A percentile compares a stretch with the other conserved stretches of the same genome.
Evolutionary conservation across 176 grass and related monocot species (phyloP).

Genomic region (bread wheat (Triticum aestivum)): DNA sequence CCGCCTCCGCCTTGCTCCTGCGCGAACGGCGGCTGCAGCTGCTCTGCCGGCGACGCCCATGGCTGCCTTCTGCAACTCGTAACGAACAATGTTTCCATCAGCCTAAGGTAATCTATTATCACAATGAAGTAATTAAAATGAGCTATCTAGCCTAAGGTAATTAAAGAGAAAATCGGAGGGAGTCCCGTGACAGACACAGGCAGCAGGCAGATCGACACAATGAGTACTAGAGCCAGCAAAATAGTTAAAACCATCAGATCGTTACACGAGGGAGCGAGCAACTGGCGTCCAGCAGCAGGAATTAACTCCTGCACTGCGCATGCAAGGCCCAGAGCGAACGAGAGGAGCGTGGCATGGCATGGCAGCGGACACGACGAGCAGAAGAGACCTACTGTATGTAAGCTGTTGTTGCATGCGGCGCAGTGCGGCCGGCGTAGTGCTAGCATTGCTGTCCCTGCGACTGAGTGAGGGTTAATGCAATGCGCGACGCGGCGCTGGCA

Average conservation of each 20-base stretch:
- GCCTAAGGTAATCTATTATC: neutral
- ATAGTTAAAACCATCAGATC: conserved; percentile 50
- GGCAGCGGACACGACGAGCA: neutral
- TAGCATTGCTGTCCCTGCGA: neutral
- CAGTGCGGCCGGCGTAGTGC: conserved; percentile 14
- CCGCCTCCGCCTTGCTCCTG: neutral
- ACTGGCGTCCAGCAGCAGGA: conserved; percentile 5
- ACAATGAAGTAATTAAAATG: neutral
- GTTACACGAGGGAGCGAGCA: conserved; percentile 8
- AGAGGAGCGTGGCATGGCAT: neutral
- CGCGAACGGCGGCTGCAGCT: conserved; percentile 8
- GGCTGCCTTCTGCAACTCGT: conserved; percentile 23
- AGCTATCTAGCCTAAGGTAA: neutral
- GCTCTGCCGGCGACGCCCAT: neutral
- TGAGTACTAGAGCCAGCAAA: conserved; percentile 35
- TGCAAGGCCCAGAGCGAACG: neutral
- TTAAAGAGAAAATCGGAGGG: neutral
- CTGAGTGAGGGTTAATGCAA: neutral
- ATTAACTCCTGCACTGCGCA: conserved; percentile 38
- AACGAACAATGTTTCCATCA: neutral
- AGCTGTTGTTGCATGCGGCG: neutral
- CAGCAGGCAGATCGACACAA: conserved; percentile 31
- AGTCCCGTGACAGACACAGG: conserved; percentile 16
- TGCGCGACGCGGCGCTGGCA: conserved; percentile 16
- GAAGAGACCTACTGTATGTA: neutral